phyloP scores from a whole-genome alignment of 345 rosid species.

The Streptanthus diversifolius region DNA sequence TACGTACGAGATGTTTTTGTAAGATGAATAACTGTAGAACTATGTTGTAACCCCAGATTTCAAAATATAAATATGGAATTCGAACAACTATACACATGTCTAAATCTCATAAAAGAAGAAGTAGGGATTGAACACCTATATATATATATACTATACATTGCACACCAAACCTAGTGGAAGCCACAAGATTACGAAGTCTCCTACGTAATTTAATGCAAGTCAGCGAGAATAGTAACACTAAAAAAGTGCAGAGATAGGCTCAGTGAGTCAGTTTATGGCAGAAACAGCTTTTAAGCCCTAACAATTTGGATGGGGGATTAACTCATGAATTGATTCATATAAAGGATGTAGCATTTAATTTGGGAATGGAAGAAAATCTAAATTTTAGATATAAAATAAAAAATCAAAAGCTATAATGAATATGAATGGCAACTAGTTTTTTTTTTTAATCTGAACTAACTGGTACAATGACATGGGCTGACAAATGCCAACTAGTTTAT shows the following conservation, averaged over 20 bases:
- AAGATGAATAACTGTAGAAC: background rate
- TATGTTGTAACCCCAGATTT: background rate
- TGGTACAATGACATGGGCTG: background rate
- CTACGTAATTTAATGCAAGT: constrained; percentile 10
- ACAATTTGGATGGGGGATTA: background rate
- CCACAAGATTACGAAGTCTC: constrained; percentile 3
- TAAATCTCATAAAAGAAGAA: background rate
- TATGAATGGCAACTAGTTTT: no score
- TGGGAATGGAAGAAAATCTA: background rate
- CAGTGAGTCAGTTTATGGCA: constrained; percentile 34
- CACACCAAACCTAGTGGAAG: background rate
- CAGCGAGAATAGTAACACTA: constrained; percentile 17
- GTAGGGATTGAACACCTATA: background rate
- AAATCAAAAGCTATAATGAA: background rate
- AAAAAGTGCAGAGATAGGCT: constrained; percentile 20
- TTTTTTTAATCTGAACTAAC: no score
- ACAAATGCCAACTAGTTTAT: background rate
- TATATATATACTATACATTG: background rate
- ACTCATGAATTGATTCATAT: constrained; percentile 8
- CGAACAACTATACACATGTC: background rate
- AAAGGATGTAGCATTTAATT: background rate
- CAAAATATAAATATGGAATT: background rate
- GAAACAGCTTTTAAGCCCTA: constrained; percentile 24
- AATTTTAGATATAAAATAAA: background rate
- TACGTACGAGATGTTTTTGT: background rate